Conservation (phyloP, 257 asterid genomes). For the Solanum stenotomum region DNA sequence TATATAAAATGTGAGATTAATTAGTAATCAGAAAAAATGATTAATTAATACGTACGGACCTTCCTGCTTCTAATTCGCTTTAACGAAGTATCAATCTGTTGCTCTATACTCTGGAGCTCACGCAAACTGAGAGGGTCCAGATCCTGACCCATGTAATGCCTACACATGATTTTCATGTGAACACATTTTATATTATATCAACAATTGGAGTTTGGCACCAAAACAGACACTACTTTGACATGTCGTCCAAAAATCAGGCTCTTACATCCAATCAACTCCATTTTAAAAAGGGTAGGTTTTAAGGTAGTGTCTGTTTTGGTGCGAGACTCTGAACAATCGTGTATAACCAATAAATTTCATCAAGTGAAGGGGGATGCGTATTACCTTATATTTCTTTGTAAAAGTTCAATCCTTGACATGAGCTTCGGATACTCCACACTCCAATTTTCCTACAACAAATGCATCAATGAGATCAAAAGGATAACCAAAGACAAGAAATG, state of each 20-base stretch:
- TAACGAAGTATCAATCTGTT: slow-evolving; percentile 57
- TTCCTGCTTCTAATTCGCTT: slow-evolving; percentile 56
- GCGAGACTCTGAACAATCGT: too few relatives aligned
- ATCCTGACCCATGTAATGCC: slow-evolving; percentile 67
- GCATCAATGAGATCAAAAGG: neutral
- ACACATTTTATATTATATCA: neutral
- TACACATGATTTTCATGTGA: neutral
- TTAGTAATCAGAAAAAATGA: too few relatives aligned
- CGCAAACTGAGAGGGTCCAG: slow-evolving; percentile 55
- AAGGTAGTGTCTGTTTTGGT: too few relatives aligned
- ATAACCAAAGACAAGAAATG: neutral
- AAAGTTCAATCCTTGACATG: slow-evolving; percentile 46
- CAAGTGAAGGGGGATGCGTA: neutral
- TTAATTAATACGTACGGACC: slow-evolving; percentile 11
- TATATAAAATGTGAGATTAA: too few relatives aligned
- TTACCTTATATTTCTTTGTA: slow-evolving; percentile 62
- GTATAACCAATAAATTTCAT: neutral
- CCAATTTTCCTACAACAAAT: slow-evolving; percentile 40
- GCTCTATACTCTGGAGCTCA: slow-evolving; percentile 79
- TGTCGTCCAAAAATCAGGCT: neutral
- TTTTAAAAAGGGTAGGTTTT: too few relatives aligned
- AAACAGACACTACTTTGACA: neutral
- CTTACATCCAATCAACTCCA: too few relatives aligned
- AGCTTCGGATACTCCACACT: slow-evolving; percentile 54
- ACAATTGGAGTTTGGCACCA: neutral